Conservation (phyloP, 257 asterid genomes). For the Datura wrightii region DNA sequence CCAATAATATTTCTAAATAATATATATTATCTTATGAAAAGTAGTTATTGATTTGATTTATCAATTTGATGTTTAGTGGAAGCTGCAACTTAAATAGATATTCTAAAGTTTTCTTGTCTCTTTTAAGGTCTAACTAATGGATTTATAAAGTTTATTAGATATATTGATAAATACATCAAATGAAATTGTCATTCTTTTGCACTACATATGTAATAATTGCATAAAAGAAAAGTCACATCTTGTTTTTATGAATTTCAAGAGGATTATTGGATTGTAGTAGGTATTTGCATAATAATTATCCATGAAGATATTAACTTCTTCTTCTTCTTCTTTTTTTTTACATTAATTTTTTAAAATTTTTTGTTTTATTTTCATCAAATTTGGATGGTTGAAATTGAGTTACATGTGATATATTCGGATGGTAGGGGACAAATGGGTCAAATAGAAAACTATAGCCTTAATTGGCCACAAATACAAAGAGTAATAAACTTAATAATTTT, state of each 20-base stretch:
- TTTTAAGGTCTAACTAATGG: neutral
- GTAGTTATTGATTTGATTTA: neutral
- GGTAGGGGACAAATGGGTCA: slow-evolving; percentile 53
- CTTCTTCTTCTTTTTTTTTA: no score
- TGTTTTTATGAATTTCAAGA: slow-evolving; percentile 2
- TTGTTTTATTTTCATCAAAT: neutral
- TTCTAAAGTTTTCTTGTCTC: neutral
- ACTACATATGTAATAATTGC: slow-evolving; percentile 25
- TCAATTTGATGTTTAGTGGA: neutral
- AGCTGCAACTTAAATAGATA: neutral
- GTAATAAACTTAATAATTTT: neutral
- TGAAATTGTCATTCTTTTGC: slow-evolving; percentile 10
- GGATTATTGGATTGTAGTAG: neutral
- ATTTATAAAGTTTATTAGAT: neutral
- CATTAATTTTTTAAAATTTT: neutral
- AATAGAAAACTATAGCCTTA: slow-evolving; percentile 29
- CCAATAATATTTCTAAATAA: neutral
- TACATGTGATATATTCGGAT: slow-evolving; percentile 55
- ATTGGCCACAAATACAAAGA: slow-evolving; percentile 15
- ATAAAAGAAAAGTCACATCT: slow-evolving; percentile 26
- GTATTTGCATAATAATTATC: neutral
- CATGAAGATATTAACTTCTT: slow-evolving; percentile 23
- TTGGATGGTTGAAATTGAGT: slow-evolving; percentile 45
- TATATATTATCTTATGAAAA: neutral
- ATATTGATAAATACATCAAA: neutral